A percentile compares a stretch with the other conserved stretches of the same genome.
phyloP scores from a whole-genome alignment of 2,329 filamentous ascomycete genomes.

The Ophiognomonia clavigignenti-juglandacearum region DNA sequence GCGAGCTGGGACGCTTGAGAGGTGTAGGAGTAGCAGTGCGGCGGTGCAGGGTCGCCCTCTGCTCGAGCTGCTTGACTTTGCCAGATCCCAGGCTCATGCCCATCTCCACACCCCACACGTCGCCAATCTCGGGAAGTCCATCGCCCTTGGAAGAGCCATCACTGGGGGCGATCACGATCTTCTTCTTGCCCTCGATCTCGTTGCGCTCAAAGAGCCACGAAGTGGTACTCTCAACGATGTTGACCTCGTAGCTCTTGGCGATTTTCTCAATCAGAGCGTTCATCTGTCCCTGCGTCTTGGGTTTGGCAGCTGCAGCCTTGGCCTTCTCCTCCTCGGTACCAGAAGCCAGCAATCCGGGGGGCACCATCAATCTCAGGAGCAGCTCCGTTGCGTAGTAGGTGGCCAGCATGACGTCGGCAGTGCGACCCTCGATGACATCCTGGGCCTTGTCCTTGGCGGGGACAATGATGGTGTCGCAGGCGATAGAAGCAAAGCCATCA shows the following conservation, averaged over 20 bases:
- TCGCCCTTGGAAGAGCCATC: conserved; percentile 86
- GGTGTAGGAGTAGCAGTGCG: conserved; percentile 88
- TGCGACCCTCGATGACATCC: conserved; percentile 65
- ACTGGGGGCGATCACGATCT: conserved; percentile 85
- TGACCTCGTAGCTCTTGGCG: conserved; percentile 84
- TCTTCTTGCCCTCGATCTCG: conserved; percentile 96
- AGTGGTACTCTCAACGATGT: conserved; percentile 94
- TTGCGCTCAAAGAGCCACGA: conserved; percentile 96
- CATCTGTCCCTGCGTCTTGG: conserved; percentile 82
- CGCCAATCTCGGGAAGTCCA: conserved; percentile 78
- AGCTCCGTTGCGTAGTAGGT: conserved; percentile 96
- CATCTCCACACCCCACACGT: conserved; percentile 97
- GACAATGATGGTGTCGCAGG: conserved; percentile 87
- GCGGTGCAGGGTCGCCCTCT: conserved; percentile 87
- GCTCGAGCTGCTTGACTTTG: conserved; percentile 89
- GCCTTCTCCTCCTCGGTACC: conserved; percentile 94
- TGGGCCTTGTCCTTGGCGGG: conserved; percentile 54
- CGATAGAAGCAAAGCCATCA: conserved; percentile 92
- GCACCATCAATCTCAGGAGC: conserved; percentile 83
- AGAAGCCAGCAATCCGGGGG: conserved; percentile 76
- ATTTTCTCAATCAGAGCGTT: conserved; percentile 86
- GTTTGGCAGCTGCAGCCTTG: conserved; percentile 78
- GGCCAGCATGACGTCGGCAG: conserved; percentile 83
- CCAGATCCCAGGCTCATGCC: conserved; percentile 85
- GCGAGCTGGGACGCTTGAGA: conserved; percentile 89